Base-by-base conservation (phyloP, 2,329 filamentous ascomycete genomes). In the Chalaropsis thielavioides region DNA sequence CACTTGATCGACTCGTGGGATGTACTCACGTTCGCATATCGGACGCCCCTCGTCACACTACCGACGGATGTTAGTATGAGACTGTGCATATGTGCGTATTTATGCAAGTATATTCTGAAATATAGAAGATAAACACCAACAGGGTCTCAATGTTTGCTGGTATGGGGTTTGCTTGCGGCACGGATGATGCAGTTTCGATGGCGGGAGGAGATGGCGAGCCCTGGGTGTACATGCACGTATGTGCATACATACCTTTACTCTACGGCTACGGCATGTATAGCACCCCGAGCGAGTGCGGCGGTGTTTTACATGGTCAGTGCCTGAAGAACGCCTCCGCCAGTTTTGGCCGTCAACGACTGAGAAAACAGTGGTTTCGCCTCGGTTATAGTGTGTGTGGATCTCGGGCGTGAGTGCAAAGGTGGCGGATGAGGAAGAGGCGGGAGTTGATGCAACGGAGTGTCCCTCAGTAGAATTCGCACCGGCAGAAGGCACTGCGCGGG, bases 201-300 rank as follows among this genome's bases (percentile, higher is more conserved):
- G 27, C 46, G 46, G 24, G 19, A 22, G 46, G 19, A n/a, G 19
- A 51, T 17, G 46, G n/a, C 19, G 46, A 22, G 10, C 10, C 22
- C 24, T 51, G 46, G n/a, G 19, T 22, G n/a, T 6, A 22, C 7
- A 7, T 35, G 7, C 31, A 35, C 7, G 54, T 27, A 41, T 43
- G 49, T 46, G 59, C 27, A 19, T 22, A 10, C 72, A 69, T 77
- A 85, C 84, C 80, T 88, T 97, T 62, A 97, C 92, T 74, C 94
- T 84, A 69, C 94, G 83, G 71, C 86, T 87, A 67, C 94, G 83
- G 75, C 94, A 99, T 59, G 92, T 97, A 69, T 80, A 96, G 76
- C 94, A 99, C 35, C 94, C 94, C 68, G 91, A 96, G 70, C 94
- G 83, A 54, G 94, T 97, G 70, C 94, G 85, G 68, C 92, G 87